These are phyloP conservation scores for Aspergillus sclerotiicarbonarius DNA, from an alignment of 495 filamentous ascomycete species.

Conservation along the genomic window DNA sequence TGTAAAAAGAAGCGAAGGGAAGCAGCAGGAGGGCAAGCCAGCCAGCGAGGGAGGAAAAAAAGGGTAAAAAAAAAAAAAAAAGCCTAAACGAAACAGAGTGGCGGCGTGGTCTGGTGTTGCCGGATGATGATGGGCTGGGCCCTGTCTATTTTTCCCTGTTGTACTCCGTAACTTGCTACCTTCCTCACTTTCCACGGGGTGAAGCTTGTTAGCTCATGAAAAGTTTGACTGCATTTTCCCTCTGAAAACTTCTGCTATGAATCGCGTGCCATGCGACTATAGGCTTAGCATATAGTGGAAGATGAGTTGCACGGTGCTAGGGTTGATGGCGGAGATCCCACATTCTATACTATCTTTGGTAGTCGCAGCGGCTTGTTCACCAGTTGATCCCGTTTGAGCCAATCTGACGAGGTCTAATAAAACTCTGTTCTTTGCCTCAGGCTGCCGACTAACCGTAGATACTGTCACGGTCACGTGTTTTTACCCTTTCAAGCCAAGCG, in stretches of 20 bases:
- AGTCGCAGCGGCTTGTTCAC: background rate
- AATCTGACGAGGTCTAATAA: conserved; percentile 12
- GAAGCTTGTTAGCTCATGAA: too few relatives aligned
- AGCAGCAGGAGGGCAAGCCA: conserved; percentile 6
- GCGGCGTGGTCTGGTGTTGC: background rate
- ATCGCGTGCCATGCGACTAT: too few relatives aligned
- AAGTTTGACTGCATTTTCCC: too few relatives aligned
- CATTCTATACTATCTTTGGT: background rate
- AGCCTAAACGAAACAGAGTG: conserved; percentile 8
- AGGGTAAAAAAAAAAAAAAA: conserved; percentile 11
- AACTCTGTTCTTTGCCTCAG: background rate
- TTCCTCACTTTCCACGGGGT: background rate
- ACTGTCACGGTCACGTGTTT: background rate
- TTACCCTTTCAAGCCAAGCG: background rate
- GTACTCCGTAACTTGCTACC: too few relatives aligned
- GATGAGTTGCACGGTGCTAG: too few relatives aligned
- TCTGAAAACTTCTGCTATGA: too few relatives aligned
- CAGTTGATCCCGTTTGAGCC: conserved; percentile 6
- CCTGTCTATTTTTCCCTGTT: conserved; percentile 7
- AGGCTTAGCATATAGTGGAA: too few relatives aligned
- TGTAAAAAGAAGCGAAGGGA: conserved; percentile 13
- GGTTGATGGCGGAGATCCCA: too few relatives aligned
- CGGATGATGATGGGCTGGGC: conserved; percentile 6
- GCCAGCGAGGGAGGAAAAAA: conserved; percentile 11
- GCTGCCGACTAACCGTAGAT: background rate